These are phyloP conservation scores for Cutaneotrichosporon sp. DNA, from an alignment of 1,284 basidiomycete species.

Conservation along the genomic window DNA sequence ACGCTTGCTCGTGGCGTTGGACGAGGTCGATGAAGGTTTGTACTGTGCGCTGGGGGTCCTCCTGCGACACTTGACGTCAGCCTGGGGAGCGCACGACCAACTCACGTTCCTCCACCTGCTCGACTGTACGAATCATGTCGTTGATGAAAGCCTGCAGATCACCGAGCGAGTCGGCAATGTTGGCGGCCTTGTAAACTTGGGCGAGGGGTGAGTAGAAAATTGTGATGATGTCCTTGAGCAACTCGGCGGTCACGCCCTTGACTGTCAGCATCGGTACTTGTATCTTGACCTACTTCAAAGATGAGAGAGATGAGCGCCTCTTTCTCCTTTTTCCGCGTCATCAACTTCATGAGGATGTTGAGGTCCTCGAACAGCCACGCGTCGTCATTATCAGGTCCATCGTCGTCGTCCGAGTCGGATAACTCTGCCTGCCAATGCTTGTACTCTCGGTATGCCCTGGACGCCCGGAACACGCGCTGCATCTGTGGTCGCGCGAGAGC, in stretches of 20 bases:
- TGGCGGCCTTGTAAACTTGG: slow-evolving; percentile 95
- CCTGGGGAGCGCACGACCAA: too few relatives aligned
- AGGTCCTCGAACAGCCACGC: slow-evolving; percentile 93
- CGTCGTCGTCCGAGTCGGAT: slow-evolving; percentile 82
- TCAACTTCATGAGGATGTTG: slow-evolving; percentile 68
- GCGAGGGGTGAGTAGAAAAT: slow-evolving; percentile 99
- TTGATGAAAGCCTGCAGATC: slow-evolving; percentile 94
- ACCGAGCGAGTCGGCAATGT: slow-evolving; percentile 86
- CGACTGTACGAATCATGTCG: slow-evolving; percentile 92
- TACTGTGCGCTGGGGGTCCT: slow-evolving; percentile 79
- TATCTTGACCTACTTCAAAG: slow-evolving; percentile 66
- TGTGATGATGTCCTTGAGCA: slow-evolving; percentile 97
- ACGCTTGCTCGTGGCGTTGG: slow-evolving; percentile 86
- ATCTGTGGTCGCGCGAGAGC: slow-evolving; percentile 67
- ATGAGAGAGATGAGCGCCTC: slow-evolving; percentile 90
- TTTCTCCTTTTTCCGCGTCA: slow-evolving; percentile 75
- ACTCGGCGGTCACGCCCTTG: slow-evolving; percentile 86
- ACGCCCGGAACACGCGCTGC: slow-evolving; percentile 68
- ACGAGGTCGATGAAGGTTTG: slow-evolving; percentile 93
- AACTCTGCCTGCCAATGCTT: slow-evolving; percentile 58
- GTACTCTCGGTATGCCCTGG: slow-evolving; percentile 71
- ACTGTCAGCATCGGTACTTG: not conserved
- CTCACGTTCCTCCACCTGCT: slow-evolving; percentile 82
- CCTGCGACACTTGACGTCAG: slow-evolving; percentile 63
- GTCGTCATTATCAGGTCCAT: slow-evolving; percentile 84